Conservation (phyloP, 2,329 filamentous ascomycete genomes). For the Thielaviopsis punctulata region DNA sequence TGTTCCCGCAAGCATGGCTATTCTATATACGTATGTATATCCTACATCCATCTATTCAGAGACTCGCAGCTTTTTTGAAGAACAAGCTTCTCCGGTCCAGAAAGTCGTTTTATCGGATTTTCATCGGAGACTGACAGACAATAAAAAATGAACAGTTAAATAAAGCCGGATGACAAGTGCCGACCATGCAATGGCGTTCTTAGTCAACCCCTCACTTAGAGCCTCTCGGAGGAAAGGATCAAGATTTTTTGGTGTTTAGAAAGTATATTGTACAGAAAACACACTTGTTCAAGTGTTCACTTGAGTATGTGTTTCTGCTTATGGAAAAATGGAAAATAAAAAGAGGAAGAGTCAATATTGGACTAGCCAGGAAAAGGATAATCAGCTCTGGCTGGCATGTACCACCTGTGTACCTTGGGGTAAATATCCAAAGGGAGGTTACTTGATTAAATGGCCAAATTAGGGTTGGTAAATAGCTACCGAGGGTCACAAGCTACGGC, state of each 20-base stretch:
- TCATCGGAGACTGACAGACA: too few relatives aligned
- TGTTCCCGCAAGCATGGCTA: too few relatives aligned
- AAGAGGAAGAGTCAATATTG: background rate
- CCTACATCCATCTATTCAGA: too few relatives aligned
- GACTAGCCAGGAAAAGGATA: background rate
- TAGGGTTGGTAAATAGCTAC: background rate
- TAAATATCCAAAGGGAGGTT: background rate
- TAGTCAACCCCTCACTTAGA: background rate
- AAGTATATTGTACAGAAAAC: background rate
- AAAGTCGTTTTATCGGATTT: too few relatives aligned
- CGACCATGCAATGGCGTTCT: background rate
- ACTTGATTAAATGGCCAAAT: background rate
- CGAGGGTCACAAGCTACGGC: background rate
- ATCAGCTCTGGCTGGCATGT: background rate
- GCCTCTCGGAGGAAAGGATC: background rate
- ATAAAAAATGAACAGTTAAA: background rate
- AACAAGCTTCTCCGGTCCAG: too few relatives aligned
- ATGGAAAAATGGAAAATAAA: background rate
- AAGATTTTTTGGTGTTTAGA: background rate
- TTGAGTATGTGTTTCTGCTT: too few relatives aligned
- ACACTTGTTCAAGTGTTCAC: too few relatives aligned
- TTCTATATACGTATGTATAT: too few relatives aligned
- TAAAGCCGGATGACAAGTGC: background rate
- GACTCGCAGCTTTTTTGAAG: too few relatives aligned
- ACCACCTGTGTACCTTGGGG: background rate